A percentile compares a stretch with the other conserved stretches of the same genome.
These are phyloP conservation scores for Amniculicola lignicola DNA, from an alignment of 495 filamentous ascomycete species.

Conservation along the genomic window DNA sequence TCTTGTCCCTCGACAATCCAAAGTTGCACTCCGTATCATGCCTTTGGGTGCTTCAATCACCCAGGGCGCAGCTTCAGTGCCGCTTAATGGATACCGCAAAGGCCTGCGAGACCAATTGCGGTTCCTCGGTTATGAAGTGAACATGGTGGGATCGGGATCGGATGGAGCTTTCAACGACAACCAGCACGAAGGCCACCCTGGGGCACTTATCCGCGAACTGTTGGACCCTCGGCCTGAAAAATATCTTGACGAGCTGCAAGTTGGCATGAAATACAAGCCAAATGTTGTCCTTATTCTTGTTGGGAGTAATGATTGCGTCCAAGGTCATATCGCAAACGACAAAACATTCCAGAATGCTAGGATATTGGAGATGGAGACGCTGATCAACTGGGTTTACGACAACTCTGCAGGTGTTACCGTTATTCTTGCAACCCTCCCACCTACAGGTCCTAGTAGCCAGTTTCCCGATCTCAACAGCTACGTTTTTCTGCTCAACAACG, in stretches of 20 bases:
- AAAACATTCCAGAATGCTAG: conserved; percentile 58
- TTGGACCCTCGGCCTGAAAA: no score
- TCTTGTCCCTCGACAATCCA: neutral
- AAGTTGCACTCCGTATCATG: conserved; percentile 1
- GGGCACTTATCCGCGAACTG: neutral
- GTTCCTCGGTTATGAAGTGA: neutral
- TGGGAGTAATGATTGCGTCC: neutral
- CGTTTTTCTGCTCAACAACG: neutral
- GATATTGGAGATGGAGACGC: conserved; percentile 65
- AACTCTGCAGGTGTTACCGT: neutral
- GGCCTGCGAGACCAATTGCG: neutral
- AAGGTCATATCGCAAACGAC: conserved; percentile 48
- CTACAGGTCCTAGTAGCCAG: neutral
- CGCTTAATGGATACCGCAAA: conserved; percentile 5
- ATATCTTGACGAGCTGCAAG: neutral
- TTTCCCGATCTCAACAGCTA: neutral
- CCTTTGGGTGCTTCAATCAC: conserved; percentile 8
- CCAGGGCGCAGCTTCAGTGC: neutral
- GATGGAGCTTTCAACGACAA: neutral
- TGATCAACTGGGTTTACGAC: conserved; percentile 55
- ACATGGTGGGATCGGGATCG: neutral
- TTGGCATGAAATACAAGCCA: neutral
- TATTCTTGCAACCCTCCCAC: neutral
- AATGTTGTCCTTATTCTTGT: neutral
- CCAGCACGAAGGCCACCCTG: conserved; percentile 1